These are phyloP conservation scores for Aspergillus pseudoglaucus DNA, from an alignment of 2,329 filamentous ascomycete genomes.

Conservation along the genomic window DNA sequence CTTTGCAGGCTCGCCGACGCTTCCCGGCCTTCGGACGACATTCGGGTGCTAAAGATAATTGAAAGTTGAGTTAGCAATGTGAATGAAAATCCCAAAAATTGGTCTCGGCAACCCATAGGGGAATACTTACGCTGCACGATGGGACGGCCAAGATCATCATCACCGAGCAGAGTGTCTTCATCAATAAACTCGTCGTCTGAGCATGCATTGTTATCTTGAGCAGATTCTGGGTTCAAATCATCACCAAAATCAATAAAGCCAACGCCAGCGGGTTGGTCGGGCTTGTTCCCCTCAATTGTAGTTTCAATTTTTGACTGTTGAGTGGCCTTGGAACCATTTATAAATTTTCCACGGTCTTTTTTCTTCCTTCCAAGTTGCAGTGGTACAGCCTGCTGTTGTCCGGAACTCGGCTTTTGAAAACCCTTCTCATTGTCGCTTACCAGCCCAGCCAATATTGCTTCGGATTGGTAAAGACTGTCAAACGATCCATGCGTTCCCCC, in stretches of 20 bases:
- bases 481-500: constrained; percentile 16
- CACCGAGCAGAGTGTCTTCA: constrained; percentile 78
- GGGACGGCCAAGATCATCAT: constrained; percentile 72
- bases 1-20: constrained; percentile 89
- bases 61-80: not conserved
- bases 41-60: constrained; percentile 57
- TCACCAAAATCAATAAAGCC: constrained; percentile 15
- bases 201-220: not conserved
- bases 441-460: constrained; percentile 78
- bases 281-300: constrained; percentile 15
- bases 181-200: constrained; percentile 83
- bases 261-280: constrained; percentile 27
- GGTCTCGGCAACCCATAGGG: not conserved
- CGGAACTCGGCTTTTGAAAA: constrained; percentile 67
- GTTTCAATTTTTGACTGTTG: not conserved
- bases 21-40: constrained; percentile 84
- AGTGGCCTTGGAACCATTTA: constrained; percentile 33
- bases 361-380: constrained; percentile 63
- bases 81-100: not conserved
- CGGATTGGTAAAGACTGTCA: constrained; percentile 52
- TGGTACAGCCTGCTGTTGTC: constrained; percentile 51
- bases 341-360: constrained; percentile 24
- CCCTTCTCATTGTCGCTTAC: constrained; percentile 53
- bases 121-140: constrained; percentile 68
- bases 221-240: not conserved